Base-by-base conservation (phyloP, 768 basidiomycete genomes). In the Suillus cothurnatus region DNA sequence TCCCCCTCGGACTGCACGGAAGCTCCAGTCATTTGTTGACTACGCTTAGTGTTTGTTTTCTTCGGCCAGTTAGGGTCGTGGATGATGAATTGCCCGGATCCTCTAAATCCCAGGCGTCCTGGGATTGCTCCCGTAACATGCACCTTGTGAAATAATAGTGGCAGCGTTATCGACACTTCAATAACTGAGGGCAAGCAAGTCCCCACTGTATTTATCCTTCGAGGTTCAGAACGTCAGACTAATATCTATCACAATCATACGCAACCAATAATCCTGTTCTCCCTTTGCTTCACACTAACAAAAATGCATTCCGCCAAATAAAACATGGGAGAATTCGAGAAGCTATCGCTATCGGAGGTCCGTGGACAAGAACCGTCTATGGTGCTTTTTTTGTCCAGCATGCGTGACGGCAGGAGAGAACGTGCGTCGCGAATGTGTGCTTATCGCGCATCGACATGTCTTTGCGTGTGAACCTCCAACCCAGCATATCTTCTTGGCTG, bases 21-120 rank as follows among this genome's bases (percentile, higher is more conserved):
- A 88, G 77, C 71, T 94, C 63, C 91, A 93, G 76, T 82, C 78
- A 0, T 92, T 90, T 73, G 79, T 91, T 60, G 90, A 93, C 71
- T 89, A 88, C 74, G 81, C 81, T 65, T 85, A 64, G 64, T 56
- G 34, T 38, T 17, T n/a, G n/a, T n/a, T n/a, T n/a, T n/a, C n/a
- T n/a, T 57, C n/a, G 32, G 34, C 32, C 23, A 36, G n/a, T 23
- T 58, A 36, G 15, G 28, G n/a, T 26, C n/a, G 23, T 23, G 34
- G n/a, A 36, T 23, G 19, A 53, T 21, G 52, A 11, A 32, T 21
- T 5, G 6, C 2, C 19, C 11, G 4, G 5, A 12, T 21, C 28
- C 50, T 52, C 17, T 28, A 31, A 31, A 53, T 19, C 19, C 3
- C 19, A 11, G 28, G 28, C 4, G 9, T 8, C 9, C 19, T 28